Percentiles rank a stretch among this genome's conserved stretches.
Conservation (phyloP, 176 grass and related monocot genomes). For the Sorghum bicolor region Sorghum_bicolor_NCBIv3 NC_012876.2:55570501-55571000, state of each 20-base stretch:
- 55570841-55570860: not conserved
- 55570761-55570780: slow-evolving; percentile 1
- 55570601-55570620: not conserved
- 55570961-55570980: not conserved
- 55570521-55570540: not conserved
- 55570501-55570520: not conserved
- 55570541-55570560: not conserved
- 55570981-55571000: not conserved
- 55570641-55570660: not conserved
- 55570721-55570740: not conserved
- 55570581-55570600: not conserved
- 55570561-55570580: slow-evolving; percentile 17
- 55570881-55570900: not conserved
- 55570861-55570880: not conserved
- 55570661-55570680: not conserved
- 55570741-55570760: not conserved
- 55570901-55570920: not conserved
- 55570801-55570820: not conserved
- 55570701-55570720: not conserved
- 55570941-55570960: not conserved
- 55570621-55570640: not conserved
- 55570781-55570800: not conserved
- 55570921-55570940: not conserved
- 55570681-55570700: not conserved
- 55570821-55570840: not conserved